Conservation (phyloP, 371 early-diverging fungal genomes). For the Zychaea mexicana region DNA sequence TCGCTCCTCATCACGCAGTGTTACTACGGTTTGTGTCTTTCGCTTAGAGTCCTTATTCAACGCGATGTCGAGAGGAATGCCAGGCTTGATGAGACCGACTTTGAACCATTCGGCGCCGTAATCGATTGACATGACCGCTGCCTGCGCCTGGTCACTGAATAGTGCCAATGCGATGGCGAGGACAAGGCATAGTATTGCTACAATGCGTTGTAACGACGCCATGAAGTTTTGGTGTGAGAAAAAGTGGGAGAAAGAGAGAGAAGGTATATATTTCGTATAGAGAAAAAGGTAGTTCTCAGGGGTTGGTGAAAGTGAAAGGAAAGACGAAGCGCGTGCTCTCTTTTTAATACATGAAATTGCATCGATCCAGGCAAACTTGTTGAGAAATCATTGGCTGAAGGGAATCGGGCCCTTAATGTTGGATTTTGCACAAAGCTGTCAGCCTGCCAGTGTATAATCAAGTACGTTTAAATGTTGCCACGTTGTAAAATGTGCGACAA, state of each 20-base stretch:
- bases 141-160: conserved; percentile 14
- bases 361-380: background rate
- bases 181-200: conserved; percentile 7
- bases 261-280: background rate
- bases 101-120: conserved; percentile 97
- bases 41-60: conserved; percentile 95
- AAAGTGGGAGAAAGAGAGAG: background rate
- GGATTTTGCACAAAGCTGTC: too few species aligned
- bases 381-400: background rate
- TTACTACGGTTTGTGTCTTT: conserved; percentile 86
- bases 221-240: background rate
- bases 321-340: background rate
- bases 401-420: background rate
- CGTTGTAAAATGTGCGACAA: too few species aligned
- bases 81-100: conserved; percentile 90
- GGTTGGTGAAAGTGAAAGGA: background rate
- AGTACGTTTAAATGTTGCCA: background rate
- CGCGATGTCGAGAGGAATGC: conserved; percentile 89
- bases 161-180: background rate
- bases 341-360: background rate
- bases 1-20: conserved; percentile 80
- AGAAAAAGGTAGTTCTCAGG: background rate
- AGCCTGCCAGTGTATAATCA: too few species aligned
- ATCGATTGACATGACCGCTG: conserved; percentile 93
- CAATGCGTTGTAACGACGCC: conserved; percentile 1